These are phyloP conservation scores for Alternaria angustiovoidea DNA, from an alignment of 2,329 filamentous ascomycete genomes.

Conservation along the genomic window DNA sequence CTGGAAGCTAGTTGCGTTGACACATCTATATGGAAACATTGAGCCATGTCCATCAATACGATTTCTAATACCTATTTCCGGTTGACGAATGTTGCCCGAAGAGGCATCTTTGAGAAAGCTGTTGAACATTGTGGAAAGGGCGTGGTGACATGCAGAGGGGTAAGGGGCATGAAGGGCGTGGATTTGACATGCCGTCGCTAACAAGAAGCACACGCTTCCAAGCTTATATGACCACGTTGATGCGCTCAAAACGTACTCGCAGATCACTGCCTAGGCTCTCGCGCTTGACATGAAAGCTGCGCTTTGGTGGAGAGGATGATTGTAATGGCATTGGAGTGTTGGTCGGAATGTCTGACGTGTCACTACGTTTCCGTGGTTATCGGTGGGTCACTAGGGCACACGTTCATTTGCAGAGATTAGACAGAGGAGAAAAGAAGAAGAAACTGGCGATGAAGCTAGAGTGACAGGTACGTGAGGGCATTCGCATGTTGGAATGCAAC, in stretches of 20 bases:
- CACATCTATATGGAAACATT: neutral
- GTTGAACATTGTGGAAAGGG: neutral
- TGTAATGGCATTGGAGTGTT: neutral
- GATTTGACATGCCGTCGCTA: neutral
- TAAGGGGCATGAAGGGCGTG: constrained; percentile 3
- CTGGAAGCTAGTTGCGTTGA: neutral
- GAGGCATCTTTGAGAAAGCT: neutral
- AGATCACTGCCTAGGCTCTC: neutral
- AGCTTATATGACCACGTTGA: neutral
- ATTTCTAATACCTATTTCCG: neutral
- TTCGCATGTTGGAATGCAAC: neutral
- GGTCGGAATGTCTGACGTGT: neutral
- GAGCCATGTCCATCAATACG: neutral
- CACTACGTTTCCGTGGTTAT: constrained; percentile 6
- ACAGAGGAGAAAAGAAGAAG: neutral
- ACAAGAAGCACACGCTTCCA: neutral
- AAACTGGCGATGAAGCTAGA: too few relatives aligned
- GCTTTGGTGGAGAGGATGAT: neutral
- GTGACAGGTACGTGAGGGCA: neutral
- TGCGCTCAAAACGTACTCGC: neutral
- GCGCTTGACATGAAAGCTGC: neutral
- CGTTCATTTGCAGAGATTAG: neutral
- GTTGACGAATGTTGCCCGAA: neutral
- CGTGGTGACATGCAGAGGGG: neutral
- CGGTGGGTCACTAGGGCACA: neutral